phyloP scores from a whole-genome alignment of 2,329 filamentous ascomycete species.

The Venturia effusa region DNA sequence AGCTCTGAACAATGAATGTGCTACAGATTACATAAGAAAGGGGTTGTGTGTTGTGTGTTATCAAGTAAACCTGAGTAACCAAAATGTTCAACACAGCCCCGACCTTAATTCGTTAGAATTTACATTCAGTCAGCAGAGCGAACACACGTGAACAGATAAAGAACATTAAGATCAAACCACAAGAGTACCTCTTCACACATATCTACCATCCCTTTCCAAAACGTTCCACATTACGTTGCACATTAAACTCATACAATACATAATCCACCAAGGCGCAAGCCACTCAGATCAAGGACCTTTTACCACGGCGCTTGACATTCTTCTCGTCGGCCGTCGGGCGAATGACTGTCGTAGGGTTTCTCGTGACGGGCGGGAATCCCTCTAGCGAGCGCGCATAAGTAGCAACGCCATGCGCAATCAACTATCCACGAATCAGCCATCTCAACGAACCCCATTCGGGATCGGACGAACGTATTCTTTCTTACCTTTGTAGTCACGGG shows the following conservation, averaged over 20 bases:
- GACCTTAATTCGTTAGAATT: too few relatives aligned
- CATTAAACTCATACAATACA: background rate
- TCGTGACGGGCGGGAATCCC: constrained; percentile 19
- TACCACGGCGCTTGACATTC: constrained; percentile 23
- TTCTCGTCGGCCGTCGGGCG: constrained; percentile 15
- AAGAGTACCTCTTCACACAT: background rate
- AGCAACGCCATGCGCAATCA: constrained; percentile 26
- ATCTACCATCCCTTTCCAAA: background rate
- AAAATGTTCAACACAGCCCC: too few relatives aligned
- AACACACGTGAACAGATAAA: too few relatives aligned
- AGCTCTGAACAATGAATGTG: background rate
- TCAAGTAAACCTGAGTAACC: too few relatives aligned
- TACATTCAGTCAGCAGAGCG: too few relatives aligned
- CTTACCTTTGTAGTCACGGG: constrained; percentile 27
- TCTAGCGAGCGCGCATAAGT: constrained; percentile 24
- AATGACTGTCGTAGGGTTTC: background rate
- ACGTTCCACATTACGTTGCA: background rate
- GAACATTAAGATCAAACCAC: too few relatives aligned
- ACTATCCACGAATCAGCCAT: constrained; percentile 15
- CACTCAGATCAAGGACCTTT: constrained; percentile 22
- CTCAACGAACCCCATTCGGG: background rate
- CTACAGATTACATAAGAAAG: background rate
- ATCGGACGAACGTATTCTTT: background rate
- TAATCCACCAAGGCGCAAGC: background rate
- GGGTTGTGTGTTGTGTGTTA: too few relatives aligned